Conservation (phyloP, 2,329 filamentous ascomycete species). For the Xylariaceae sp. region DNA sequence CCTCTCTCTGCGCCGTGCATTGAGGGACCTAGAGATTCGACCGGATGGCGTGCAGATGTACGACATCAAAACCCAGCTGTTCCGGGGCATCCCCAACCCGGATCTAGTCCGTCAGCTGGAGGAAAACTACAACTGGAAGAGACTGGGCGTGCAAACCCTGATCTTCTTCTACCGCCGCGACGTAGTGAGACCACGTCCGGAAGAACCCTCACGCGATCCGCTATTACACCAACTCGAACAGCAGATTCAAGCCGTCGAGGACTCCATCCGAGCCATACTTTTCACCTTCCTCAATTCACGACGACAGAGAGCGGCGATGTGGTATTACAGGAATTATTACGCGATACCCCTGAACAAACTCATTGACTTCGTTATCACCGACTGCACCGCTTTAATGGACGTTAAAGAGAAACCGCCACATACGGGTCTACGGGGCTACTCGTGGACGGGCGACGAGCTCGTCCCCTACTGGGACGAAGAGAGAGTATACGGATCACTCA, state of each 20-base stretch:
- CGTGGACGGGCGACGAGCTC: too few relatives aligned
- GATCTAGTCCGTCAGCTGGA: constrained; percentile 18
- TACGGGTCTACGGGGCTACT: too few relatives aligned
- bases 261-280: constrained; percentile 22
- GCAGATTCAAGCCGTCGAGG: constrained; percentile 10
- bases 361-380: constrained; percentile 10
- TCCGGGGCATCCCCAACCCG: constrained; percentile 23
- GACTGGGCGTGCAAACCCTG: constrained; percentile 21
- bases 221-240: constrained; percentile 10
- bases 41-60: constrained; percentile 13
- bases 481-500: too few relatives aligned
- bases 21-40: constrained; percentile 21
- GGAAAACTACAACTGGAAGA: constrained; percentile 19
- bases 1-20: constrained; percentile 20
- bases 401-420: too few relatives aligned
- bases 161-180: constrained; percentile 8
- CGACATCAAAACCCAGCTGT: constrained; percentile 21
- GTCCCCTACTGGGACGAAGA: too few relatives aligned
- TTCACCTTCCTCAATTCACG: constrained; percentile 20
- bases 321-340: constrained; percentile 19
- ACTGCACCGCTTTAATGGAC: too few relatives aligned
- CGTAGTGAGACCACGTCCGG: neutral
- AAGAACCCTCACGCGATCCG: neutral
- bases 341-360: constrained; percentile 20
- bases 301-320: constrained; percentile 17